Evolutionary conservation across 345 rosid genomes (phyloP).

Genomic region (Rhizophora apiculata): DNA sequence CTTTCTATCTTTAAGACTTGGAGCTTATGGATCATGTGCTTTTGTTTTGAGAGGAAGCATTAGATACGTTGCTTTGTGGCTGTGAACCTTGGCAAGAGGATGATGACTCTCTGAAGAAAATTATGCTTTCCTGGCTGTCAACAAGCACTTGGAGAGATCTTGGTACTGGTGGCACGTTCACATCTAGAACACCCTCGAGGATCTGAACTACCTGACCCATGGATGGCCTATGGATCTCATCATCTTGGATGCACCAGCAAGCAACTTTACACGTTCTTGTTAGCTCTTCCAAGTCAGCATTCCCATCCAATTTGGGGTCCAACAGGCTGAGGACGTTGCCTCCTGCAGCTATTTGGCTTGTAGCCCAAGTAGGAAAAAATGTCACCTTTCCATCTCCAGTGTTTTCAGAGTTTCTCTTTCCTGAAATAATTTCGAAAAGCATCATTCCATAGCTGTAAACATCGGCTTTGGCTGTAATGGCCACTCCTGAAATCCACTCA

Average conservation of each 20-base stretch:
- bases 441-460: conserved; percentile 93
- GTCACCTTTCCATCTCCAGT: conserved; percentile 40
- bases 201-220: conserved; percentile 88
- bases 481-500: conserved; percentile 86
- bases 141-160: conserved; percentile 51
- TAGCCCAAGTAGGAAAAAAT: conserved; percentile 65
- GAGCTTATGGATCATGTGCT: conserved; percentile 20
- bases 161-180: conserved; percentile 54
- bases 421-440: conserved; percentile 73
- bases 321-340: conserved; percentile 47
- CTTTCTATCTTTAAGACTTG: background rate
- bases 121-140: conserved; percentile 28
- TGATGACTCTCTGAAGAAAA: conserved; percentile 43
- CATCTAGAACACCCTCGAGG: conserved; percentile 67
- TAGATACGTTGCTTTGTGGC: conserved; percentile 24
- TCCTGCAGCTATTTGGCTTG: conserved; percentile 39
- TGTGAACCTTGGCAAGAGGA: conserved; percentile 41
- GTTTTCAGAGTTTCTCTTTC: conserved; percentile 66
- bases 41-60: conserved; percentile 29
- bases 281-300: conserved; percentile 57
- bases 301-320: conserved; percentile 44
- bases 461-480: conserved; percentile 76
- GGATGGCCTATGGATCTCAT: conserved; percentile 63
- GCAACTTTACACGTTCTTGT: conserved; percentile 57
- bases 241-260: conserved; percentile 86